phyloP scores from a whole-genome alignment of 192 early-diverging fungal species.

The Chytriomyces hyalinus region DNA sequence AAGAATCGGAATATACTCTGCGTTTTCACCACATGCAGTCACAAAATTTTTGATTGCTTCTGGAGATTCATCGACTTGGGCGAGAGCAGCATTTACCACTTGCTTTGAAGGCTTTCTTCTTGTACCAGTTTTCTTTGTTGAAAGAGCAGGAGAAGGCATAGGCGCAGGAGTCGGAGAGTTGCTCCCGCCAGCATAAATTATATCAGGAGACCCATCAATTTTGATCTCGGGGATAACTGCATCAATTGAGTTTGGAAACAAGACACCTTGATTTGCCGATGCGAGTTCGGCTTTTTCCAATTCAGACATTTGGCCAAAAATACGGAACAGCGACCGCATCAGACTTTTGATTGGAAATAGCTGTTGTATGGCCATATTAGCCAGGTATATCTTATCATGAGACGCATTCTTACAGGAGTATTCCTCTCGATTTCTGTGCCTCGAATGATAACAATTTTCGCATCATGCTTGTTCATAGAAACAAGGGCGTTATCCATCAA shows the following conservation, averaged over 20 bases:
- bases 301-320: constrained; percentile 12
- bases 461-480: constrained; percentile 15
- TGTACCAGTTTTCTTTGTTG: not conserved
- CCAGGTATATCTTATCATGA: not conserved
- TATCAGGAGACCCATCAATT: not conserved
- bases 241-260: not conserved
- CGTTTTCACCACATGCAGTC: constrained; percentile 26
- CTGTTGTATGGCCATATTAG: not conserved
- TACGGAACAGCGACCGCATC: constrained; percentile 16
- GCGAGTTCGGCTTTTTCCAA: constrained; percentile 11
- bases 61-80: constrained; percentile 19
- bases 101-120: constrained; percentile 20
- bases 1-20: constrained; percentile 6
- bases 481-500: constrained; percentile 21
- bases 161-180: too few species aligned
- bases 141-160: not conserved
- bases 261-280: not conserved
- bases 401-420: constrained; percentile 16
- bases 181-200: not conserved
- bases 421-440: constrained; percentile 35
- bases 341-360: constrained; percentile 24
- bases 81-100: not conserved
- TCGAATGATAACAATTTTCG: constrained; percentile 25
- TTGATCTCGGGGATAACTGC: constrained; percentile 3
- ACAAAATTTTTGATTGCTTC: constrained; percentile 30